Evolutionary conservation across 257 asterid genomes (phyloP).

Genomic region (Plantago elongata): DNA sequence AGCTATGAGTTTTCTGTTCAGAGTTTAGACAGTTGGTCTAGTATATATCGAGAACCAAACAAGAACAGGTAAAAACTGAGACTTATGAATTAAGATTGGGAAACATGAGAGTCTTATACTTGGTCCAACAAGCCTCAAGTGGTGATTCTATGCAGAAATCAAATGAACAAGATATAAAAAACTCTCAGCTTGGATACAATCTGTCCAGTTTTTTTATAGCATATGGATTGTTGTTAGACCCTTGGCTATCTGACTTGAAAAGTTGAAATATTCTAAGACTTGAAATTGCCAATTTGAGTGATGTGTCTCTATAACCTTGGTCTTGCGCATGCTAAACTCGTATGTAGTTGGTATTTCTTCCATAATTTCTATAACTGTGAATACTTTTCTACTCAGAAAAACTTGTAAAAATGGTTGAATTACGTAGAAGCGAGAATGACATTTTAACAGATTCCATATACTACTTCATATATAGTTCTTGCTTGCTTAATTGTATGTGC

Average conservation of each 20-base stretch:
- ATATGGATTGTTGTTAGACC: not conserved
- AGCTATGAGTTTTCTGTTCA: not conserved
- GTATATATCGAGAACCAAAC: constrained; percentile 6
- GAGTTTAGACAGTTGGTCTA: constrained; percentile 8
- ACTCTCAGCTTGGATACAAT: not conserved
- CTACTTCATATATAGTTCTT: not conserved
- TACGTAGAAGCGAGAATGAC: too few relatives aligned
- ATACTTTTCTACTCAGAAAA: not conserved
- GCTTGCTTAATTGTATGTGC: not conserved
- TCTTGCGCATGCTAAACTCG: too few relatives aligned
- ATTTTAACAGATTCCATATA: too few relatives aligned
- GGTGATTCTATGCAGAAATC: too few relatives aligned
- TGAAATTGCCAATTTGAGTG: not conserved
- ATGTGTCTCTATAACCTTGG: constrained; percentile 8
- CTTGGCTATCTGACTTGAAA: too few relatives aligned
- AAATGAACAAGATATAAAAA: too few relatives aligned
- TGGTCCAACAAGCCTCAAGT: constrained; percentile 20
- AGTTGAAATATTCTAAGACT: not conserved
- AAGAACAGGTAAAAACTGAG: constrained; percentile 17
- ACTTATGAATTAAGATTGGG: constrained; percentile 1
- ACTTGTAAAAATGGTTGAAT: too few relatives aligned
- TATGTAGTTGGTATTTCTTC: constrained; percentile 4
- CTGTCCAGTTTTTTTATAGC: not conserved
- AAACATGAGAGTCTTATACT: constrained; percentile 22
- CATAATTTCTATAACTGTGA: not conserved